A percentile compares a stretch with the other conserved stretches of the same genome.
Conservation (phyloP, 2,329 filamentous ascomycete species). For the Hymenoscyphus fraxineus region DNA sequence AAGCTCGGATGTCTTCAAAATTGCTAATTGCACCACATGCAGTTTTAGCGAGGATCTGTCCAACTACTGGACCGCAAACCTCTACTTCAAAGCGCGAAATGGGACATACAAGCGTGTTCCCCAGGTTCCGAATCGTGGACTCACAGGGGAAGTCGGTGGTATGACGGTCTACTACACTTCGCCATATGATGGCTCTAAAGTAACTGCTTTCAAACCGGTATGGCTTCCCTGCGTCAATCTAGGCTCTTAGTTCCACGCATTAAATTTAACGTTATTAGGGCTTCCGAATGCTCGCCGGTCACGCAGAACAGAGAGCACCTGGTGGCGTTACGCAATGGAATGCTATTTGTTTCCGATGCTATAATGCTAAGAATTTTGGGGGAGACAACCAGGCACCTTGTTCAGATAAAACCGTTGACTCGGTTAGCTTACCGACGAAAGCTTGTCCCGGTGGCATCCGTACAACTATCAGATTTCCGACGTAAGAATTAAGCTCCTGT, state of each 20-base stretch:
- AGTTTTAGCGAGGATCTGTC: constrained; percentile 36
- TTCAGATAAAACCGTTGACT: constrained; percentile 13
- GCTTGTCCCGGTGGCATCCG: constrained; percentile 12
- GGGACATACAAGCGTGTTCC: constrained; percentile 33
- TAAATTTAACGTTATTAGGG: constrained; percentile 4
- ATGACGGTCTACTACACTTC: constrained; percentile 39
- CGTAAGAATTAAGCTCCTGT: neutral
- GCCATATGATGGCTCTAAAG: constrained; percentile 34
- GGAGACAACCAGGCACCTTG: constrained; percentile 13
- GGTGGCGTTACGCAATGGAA: constrained; percentile 13
- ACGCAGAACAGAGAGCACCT: constrained; percentile 5
- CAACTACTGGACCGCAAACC: constrained; percentile 34
- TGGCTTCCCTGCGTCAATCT: neutral
- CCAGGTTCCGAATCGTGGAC: constrained; percentile 34
- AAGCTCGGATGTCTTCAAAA: constrained; percentile 24
- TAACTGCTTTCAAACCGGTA: constrained; percentile 39
- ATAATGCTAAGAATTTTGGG: constrained; percentile 11
- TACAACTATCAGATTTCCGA: constrained; percentile 14
- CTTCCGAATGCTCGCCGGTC: constrained; percentile 14
- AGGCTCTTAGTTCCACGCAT: too few species aligned
- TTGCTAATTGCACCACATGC: constrained; percentile 33
- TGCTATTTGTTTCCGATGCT: constrained; percentile 16
- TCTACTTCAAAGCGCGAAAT: constrained; percentile 31
- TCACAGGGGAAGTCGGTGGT: constrained; percentile 34
- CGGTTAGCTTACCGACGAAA: constrained; percentile 11